phyloP scores from a whole-genome alignment of 768 basidiomycete genomes.

The Mycena floridula region DNA sequence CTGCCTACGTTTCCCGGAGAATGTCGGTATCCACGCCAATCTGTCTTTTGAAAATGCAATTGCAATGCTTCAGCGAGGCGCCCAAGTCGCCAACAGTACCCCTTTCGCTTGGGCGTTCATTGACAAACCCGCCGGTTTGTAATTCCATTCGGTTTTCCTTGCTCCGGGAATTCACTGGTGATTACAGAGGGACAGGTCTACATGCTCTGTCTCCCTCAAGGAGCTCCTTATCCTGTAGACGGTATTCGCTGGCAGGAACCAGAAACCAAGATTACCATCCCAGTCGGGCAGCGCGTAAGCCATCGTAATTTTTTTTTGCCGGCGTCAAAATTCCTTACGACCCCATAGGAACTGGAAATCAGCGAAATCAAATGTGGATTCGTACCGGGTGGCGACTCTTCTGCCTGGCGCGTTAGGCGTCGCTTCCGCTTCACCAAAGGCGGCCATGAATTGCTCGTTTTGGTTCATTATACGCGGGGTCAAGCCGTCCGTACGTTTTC shows the following conservation, averaged over 20 bases:
- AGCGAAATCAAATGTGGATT: constrained; percentile 72
- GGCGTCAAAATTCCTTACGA: neutral
- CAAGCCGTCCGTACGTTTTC: constrained; percentile 57
- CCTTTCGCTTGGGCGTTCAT: constrained; percentile 73
- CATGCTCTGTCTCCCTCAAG: constrained; percentile 57
- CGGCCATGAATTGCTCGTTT: constrained; percentile 64
- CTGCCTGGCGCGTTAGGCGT: constrained; percentile 63
- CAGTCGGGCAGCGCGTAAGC: constrained; percentile 37
- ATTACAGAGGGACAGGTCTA: constrained; percentile 62
- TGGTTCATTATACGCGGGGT: constrained; percentile 73
- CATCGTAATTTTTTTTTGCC: neutral
- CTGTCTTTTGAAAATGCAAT: constrained; percentile 53
- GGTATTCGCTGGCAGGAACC: constrained; percentile 74
- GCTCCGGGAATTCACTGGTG: neutral
- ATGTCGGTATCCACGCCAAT: constrained; percentile 48
- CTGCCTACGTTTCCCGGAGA: constrained; percentile 69
- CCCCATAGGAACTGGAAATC: constrained; percentile 67
- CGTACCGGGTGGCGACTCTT: constrained; percentile 58
- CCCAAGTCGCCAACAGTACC: constrained; percentile 43
- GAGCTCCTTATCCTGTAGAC: constrained; percentile 62
- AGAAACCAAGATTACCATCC: constrained; percentile 55
- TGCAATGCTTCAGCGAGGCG: constrained; percentile 54
- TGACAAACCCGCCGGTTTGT: constrained; percentile 67
- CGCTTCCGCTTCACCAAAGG: constrained; percentile 71
- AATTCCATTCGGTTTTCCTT: too few species aligned